Evolutionary conservation across 345 rosid species (phyloP), one percentile per base, ranked within the genome.

Genomic region (Carallia brachiata): DNA sequence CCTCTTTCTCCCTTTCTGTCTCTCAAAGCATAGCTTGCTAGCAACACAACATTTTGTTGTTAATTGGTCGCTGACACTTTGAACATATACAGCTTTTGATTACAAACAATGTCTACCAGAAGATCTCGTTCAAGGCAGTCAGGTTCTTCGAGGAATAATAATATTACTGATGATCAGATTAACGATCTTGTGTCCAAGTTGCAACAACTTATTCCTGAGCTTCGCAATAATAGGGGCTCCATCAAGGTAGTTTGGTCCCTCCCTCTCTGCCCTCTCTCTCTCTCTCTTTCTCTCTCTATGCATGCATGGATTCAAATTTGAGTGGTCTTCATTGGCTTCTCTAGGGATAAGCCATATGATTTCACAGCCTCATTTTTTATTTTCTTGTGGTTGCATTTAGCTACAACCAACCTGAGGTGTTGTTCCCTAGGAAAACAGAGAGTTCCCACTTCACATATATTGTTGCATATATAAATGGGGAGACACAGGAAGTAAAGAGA

Each of bases 161-260:
- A 4, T 32, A 32, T 91, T 79, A 71, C 79, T 44, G 97, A 93
- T 34, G 98, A 91, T 63, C 97, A 91, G 82, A 91, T 93, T 72
- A 77, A 82, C 39, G 93, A 91, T 61, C 94, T 93, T 32, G 86
- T 91, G 18, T 80, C 90, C 69, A 88, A 86, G 83, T 78, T 93
- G 71, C 98, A 86, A 62, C 97, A 81, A n/a, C 94, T 91, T 73
- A 84, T 91, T 71, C 98, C 98, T 74, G 94, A 91, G 79, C 78
- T 88, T 72, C 90, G 88, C 54, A n/a, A n/a, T n/a, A 76, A 75
- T 60, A 76, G 92, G 63, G 90, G 93, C 70, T 87, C 93, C 71
- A 84, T 82, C 86, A 87, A 86, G 97, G 98, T 91, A 75, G 39
- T n/a, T 40, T 52, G 39, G 17, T 40, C 27, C n/a, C 5, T 10